Conservation (phyloP, 148 eudicot species). For the Vaccinium corymbosum region DNA sequence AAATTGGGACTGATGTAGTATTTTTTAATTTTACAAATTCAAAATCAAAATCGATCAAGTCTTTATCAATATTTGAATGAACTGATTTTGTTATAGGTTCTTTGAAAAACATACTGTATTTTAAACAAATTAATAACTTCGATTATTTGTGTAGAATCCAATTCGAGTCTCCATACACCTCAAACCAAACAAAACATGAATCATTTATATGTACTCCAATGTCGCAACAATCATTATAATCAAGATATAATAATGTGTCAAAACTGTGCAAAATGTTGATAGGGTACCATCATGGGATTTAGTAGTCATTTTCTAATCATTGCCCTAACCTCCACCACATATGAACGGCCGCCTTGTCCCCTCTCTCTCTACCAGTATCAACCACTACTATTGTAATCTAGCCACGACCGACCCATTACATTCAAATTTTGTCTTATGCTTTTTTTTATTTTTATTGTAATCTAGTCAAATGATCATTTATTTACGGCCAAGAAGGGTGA, state of each 20-base stretch:
- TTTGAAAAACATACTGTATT: too few relatives aligned
- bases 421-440: not conserved
- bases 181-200: not conserved
- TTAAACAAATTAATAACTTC: too few relatives aligned
- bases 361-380: not conserved
- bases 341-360: not conserved
- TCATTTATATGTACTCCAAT: not conserved
- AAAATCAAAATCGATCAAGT: too few relatives aligned
- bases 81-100: too few relatives aligned
- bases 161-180: too few relatives aligned
- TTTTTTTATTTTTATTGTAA: not conserved
- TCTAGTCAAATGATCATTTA: too few relatives aligned
- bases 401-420: not conserved
- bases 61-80: too few relatives aligned
- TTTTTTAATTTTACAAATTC: too few relatives aligned
- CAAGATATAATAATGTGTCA: not conserved
- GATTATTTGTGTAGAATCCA: too few relatives aligned
- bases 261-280: not conserved
- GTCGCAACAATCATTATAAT: not conserved
- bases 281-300: not conserved
- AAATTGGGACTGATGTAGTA: too few relatives aligned
- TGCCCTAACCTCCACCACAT: constrained; percentile 2
- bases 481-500: too few relatives aligned
- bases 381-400: not conserved
- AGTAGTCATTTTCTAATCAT: not conserved